These are phyloP conservation scores for Phyllosticta citrichinensis DNA, from an alignment of 2,329 filamentous ascomycete genomes.

Conservation along the genomic window DNA sequence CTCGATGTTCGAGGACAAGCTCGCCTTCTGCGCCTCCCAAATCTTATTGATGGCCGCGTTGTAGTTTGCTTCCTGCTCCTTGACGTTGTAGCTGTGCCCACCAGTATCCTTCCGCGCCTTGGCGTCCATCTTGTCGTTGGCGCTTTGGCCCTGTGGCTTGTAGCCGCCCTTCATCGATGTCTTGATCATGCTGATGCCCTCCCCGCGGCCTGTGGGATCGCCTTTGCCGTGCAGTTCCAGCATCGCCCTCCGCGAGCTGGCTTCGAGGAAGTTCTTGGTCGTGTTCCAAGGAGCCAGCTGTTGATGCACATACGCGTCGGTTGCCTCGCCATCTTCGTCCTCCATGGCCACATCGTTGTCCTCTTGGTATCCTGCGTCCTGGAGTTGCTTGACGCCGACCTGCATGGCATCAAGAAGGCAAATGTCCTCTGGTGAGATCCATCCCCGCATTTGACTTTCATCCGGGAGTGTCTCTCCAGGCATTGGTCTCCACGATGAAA, in stretches of 20 bases:
- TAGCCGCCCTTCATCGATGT: slow-evolving; percentile 99
- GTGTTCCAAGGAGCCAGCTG: slow-evolving; percentile 94
- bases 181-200: slow-evolving; percentile 94
- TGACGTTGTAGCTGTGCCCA: slow-evolving; percentile 95
- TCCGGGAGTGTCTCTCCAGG: slow-evolving; percentile 67
- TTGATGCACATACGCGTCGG: slow-evolving; percentile 31
- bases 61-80: slow-evolving; percentile 84
- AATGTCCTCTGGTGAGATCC: slow-evolving; percentile 93
- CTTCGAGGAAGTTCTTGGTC: slow-evolving; percentile 92
- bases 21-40: slow-evolving; percentile 79
- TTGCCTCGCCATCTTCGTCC: slow-evolving; percentile 56
- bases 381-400: slow-evolving; percentile 79
- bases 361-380: slow-evolving; percentile 77
- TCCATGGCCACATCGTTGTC: slow-evolving; percentile 53
- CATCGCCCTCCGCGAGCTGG: slow-evolving; percentile 93
- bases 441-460: slow-evolving; percentile 66
- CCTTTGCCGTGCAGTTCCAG: slow-evolving; percentile 87
- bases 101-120: slow-evolving; percentile 60
- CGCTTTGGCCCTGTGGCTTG: slow-evolving; percentile 78
- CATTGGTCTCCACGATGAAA: slow-evolving; percentile 69
- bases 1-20: slow-evolving; percentile 62
- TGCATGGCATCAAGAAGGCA: slow-evolving; percentile 96
- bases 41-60: slow-evolving; percentile 85
- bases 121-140: slow-evolving; percentile 75
- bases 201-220: slow-evolving; percentile 84